phyloP scores from a whole-genome alignment of 441 rosid genomes.

The Metrosideros polymorpha region DNA sequence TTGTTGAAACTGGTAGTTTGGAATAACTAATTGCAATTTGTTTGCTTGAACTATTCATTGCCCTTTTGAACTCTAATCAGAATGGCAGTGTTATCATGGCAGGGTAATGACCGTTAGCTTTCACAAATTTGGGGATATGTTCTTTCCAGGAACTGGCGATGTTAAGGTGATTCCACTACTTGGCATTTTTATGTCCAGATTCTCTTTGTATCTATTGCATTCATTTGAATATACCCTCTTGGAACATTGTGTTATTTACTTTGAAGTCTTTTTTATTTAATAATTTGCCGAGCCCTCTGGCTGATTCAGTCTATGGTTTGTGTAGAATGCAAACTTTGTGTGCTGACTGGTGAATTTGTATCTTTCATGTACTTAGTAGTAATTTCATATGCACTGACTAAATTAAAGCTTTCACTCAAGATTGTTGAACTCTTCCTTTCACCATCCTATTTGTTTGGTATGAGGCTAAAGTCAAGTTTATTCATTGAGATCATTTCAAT shows the following conservation, averaged over 20 bases:
- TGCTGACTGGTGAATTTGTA: not conserved
- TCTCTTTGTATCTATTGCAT: not conserved
- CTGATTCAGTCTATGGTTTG: not conserved
- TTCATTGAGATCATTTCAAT: constrained; percentile 20
- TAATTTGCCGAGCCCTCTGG: not conserved
- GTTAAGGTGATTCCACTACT: constrained; percentile 54
- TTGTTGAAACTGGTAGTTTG: not conserved
- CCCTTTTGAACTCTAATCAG: constrained; percentile 4
- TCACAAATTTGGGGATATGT: constrained; percentile 92
- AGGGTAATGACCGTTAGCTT: constrained; percentile 99
- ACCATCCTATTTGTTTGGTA: not conserved
- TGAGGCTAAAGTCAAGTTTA: constrained; percentile 5
- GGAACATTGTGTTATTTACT: not conserved
- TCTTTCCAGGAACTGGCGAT: constrained; percentile 99
- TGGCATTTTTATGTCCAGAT: not conserved
- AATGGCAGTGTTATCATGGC: constrained; percentile 11
- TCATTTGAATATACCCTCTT: not conserved
- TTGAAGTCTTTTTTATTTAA: not conserved
- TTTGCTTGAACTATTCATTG: not conserved
- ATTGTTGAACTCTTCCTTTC: not conserved
- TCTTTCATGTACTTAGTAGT: not conserved
- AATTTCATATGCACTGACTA: not conserved
- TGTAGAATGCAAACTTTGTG: not conserved
- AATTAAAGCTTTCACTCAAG: not conserved
- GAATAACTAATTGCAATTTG: not conserved